Evolutionary conservation across 805 yeast genomes (phyloP), one percentile per base, ranked within the genome.

Genomic region (Suhomyces pyralidae): DNA sequence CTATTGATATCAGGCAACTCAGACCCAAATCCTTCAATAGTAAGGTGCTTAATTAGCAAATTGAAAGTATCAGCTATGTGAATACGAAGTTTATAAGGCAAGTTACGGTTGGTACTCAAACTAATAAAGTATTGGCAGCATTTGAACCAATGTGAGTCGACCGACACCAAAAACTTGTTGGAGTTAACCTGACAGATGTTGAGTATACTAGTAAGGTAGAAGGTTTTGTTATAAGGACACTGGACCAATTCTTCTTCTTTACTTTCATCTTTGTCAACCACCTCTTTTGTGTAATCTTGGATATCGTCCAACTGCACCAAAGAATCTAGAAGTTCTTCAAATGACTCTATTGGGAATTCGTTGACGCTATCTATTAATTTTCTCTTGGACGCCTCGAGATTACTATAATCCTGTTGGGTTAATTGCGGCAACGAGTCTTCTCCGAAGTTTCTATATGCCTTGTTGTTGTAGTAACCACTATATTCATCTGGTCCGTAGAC

Each of bases 321-420:
- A 0, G 85, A 77, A 1, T 64, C 58, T 1, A 85, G 51, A 19
- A 91, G 64, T 7, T 73, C 75, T 5, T 62, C 50, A 53, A 84
- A 82, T 0, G 90, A 79, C 0, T 67, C 65, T 2, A 71, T 68
- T 1, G 84, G 78, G 54, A 84, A 88, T 6, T 77, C 78, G 12
- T 69, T 68, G 1, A 93, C 78, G 49, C 86, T 83, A 26, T 85
- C 91, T 51, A 80, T 68, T 28, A 92, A 71, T 55, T 84, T 86
- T n/a, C 69, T 67, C 15, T 84, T 67, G 0, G 92, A 81, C 5
- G 63, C 67, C 46, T 83, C 86, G 34, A 90, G 77, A 0, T 80
- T 71, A 40, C 73, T 61, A 15, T 79, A 52, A 57, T 86, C 91
- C 45, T 66, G 70, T 26, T 75, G 61, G 1, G 74, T 61, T 17